Percentiles rank a stretch among this genome's conserved stretches.
These are phyloP conservation scores for Auxenochlorella pyrenoidosa DNA, from an alignment of 139 green algal genomes.

Conservation along the genomic window DNA sequence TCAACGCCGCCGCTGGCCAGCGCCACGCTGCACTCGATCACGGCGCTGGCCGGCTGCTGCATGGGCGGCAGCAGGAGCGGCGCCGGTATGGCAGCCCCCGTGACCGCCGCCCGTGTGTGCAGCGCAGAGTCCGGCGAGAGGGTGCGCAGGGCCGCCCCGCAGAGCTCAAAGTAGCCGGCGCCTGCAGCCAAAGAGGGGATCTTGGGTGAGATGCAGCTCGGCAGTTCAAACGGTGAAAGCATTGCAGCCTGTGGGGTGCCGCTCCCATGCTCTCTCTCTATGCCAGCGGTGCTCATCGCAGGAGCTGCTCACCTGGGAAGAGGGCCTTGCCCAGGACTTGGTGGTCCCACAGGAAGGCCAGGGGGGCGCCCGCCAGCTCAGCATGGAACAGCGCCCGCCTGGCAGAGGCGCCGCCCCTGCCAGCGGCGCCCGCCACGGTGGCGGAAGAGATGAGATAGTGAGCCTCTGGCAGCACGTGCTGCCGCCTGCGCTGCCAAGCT, in stretches of 20 bases:
- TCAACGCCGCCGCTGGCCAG: background rate
- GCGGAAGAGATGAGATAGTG: slow-evolving; percentile 27
- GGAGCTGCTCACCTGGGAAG: slow-evolving; percentile 37
- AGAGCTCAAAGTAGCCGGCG: slow-evolving; percentile 53
- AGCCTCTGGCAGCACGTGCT: slow-evolving; percentile 40
- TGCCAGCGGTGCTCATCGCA: too few species aligned
- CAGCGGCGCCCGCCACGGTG: background rate
- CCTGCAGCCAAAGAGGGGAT: slow-evolving; percentile 8
- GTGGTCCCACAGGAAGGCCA: slow-evolving; percentile 82
- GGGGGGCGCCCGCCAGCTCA: slow-evolving; percentile 41
- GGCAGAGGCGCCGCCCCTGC: background rate
- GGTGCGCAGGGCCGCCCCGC: background rate
- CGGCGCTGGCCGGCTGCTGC: background rate
- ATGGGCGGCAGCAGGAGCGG: slow-evolving; percentile 35
- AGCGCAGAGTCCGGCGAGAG: slow-evolving; percentile 15
- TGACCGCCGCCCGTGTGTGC: background rate
- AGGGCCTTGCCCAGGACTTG: slow-evolving; percentile 65
- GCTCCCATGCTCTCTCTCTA: too few species aligned
- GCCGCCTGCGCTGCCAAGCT: slow-evolving; percentile 29
- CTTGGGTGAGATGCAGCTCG: too few species aligned
- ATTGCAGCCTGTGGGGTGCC: too few species aligned
- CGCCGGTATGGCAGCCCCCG: slow-evolving; percentile 26
- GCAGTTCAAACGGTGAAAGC: too few species aligned
- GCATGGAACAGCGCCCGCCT: slow-evolving; percentile 47
- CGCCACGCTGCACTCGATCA: slow-evolving; percentile 17